Evolutionary conservation across 371 early-diverging fungal genomes (phyloP).

Genomic region (Mortierella sp.): DNA sequence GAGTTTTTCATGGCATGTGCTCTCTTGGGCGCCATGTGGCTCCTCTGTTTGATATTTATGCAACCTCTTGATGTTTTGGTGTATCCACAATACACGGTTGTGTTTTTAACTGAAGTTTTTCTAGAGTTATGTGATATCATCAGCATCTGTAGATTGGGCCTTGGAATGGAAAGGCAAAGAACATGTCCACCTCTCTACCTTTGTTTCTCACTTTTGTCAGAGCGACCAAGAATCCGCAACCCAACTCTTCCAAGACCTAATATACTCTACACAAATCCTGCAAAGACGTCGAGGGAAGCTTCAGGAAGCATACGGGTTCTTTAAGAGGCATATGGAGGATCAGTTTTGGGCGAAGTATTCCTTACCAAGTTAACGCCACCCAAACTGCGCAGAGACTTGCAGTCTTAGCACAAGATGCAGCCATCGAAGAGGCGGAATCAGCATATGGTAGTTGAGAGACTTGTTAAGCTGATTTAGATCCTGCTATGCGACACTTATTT

Average conservation of each 20-base stretch:
- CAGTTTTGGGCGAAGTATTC: background rate
- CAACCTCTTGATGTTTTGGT: too few species aligned
- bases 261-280: background rate
- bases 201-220: background rate
- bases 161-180: background rate
- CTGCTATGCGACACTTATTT: too few species aligned
- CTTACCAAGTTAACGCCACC: background rate
- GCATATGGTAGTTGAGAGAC: background rate
- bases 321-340: background rate
- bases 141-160: too few species aligned
- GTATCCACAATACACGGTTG: too few species aligned
- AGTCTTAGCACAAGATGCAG: background rate
- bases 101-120: too few species aligned
- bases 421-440: background rate
- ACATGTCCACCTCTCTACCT: background rate
- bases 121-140: too few species aligned
- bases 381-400: background rate
- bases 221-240: background rate
- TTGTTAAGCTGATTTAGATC: too few species aligned
- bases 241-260: background rate
- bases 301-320: background rate
- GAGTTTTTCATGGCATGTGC: too few species aligned
- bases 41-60: constrained; percentile 27
- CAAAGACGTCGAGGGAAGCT: background rate
- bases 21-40: too few species aligned